Percentiles rank a stretch among this genome's conserved stretches.
Evolutionary conservation across 2,329 filamentous ascomycete species (phyloP).

Genomic region (Pyrenochaeta sp.): DNA sequence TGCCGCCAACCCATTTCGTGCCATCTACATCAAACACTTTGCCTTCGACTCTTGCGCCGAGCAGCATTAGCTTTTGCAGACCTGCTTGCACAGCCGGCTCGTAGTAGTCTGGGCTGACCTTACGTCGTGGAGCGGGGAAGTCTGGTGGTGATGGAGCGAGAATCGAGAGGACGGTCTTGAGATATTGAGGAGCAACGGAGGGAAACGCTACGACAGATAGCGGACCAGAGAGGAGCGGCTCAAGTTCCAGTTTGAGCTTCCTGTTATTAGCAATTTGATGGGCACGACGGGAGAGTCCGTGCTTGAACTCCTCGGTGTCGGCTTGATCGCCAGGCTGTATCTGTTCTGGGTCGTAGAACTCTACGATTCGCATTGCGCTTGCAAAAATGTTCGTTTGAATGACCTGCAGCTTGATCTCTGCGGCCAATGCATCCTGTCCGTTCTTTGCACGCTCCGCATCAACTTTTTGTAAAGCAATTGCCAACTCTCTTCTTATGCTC

Average conservation of each 20-base stretch:
- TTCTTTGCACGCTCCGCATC: constrained; percentile 74
- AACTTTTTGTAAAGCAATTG: constrained; percentile 66
- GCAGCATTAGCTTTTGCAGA: constrained; percentile 82
- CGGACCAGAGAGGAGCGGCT: constrained; percentile 81
- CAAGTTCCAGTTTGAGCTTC: constrained; percentile 67
- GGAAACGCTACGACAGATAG: constrained; percentile 83
- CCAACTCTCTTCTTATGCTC: constrained; percentile 73
- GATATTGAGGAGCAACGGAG: constrained; percentile 79
- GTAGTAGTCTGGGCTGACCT: constrained; percentile 79
- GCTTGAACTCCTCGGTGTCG: constrained; percentile 63
- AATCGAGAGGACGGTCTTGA: constrained; percentile 81
- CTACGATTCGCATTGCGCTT: constrained; percentile 82
- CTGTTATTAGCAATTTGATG: constrained; percentile 58
- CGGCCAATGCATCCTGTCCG: constrained; percentile 57
- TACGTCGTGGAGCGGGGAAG: constrained; percentile 81
- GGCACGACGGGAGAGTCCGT: constrained; percentile 66
- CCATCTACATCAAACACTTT: constrained; percentile 81
- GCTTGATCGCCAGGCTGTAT: constrained; percentile 31
- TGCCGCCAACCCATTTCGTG: constrained; percentile 74
- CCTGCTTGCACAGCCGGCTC: constrained; percentile 81
- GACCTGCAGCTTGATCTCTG: constrained; percentile 77
- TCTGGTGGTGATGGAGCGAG: constrained; percentile 71
- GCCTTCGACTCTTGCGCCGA: constrained; percentile 88
- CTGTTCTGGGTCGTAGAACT: constrained; percentile 68
- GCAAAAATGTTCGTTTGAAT: constrained; percentile 90